Conservation (phyloP, 177 flowering plant genomes). For the Viscum album region DNA sequence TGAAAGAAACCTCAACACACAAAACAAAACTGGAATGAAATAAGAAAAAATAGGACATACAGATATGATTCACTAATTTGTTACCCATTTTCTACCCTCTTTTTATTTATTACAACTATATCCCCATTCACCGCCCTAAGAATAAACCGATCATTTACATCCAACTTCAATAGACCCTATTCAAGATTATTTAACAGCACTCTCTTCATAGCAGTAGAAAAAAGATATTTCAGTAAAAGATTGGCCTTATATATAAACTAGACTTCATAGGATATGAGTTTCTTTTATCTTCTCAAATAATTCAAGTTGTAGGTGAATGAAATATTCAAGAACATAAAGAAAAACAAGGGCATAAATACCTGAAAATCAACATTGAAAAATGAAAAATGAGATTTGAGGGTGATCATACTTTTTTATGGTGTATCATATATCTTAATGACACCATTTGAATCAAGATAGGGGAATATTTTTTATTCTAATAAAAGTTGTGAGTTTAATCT, state of each 20-base stretch:
- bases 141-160: constrained; percentile 77
- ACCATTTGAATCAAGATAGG: background rate
- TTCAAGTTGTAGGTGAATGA: constrained; percentile 46
- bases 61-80: too few species aligned
- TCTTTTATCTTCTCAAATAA: constrained; percentile 63
- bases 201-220: constrained; percentile 35
- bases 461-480: constrained; percentile 1
- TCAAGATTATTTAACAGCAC: constrained; percentile 51
- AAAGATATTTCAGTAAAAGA: background rate
- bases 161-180: constrained; percentile 45
- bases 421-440: constrained; percentile 5
- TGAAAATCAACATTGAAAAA: background rate
- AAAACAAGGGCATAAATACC: background rate
- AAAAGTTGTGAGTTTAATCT: background rate
- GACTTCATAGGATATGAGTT: too few species aligned
- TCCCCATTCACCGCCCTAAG: constrained; percentile 69
- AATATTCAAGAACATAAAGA: background rate
- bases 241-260: background rate
- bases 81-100: too few species aligned
- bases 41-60: too few species aligned
- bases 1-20: too few species aligned
- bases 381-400: background rate
- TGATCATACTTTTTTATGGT: background rate
- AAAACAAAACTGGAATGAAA: too few species aligned
- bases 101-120: constrained; percentile 69